Base-by-base conservation (phyloP, 2,329 filamentous ascomycete species). In the Microsporum audouinii region DNA sequence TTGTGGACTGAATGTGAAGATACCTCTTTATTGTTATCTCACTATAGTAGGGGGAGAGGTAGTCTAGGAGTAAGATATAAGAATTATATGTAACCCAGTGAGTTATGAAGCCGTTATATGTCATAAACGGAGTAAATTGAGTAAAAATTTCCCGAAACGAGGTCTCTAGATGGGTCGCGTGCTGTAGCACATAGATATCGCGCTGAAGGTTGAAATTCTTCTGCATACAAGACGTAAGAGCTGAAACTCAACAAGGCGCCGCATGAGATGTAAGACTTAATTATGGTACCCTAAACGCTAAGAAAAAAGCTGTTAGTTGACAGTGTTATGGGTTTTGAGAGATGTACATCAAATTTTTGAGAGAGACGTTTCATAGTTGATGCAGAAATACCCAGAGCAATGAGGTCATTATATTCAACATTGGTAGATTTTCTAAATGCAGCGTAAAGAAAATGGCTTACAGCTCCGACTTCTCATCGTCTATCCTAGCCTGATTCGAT, bases 401-500 rank as follows among this genome's bases (percentile, higher is more conserved):
- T 17, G 27, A 56, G 17, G 4, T 49, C 58, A 31, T n/a, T 29
- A 47, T 34, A 33, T 58, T 27, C 33, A 36, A 36, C n/a, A 55
- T 36, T 34, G 33, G 17, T 31, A 23, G 17, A 38, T n/a, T 17
- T 23, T 34, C 31, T 55, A 36, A 17, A 55, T 34, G 12, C 23
- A 34, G 36, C 14, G 36, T 55, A 31, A 10, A 23, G 43, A 29
- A 41, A 59, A 59, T 59, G 27, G 62, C 73, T 76, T 75, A 76
- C 74, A 76, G 68, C 67, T 76, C 74, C 57, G 72, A 73, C 64
- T 75, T 76, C 60, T 34, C 60, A 36, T 60, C 58, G 23, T 61
- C 63, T 59, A 66, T 61, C 60, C 57, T 59, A 36, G 51, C 7
- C 33, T 57, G n/a, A 43, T 63, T 60, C 41, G 45, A 39, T 47